Evolutionary conservation across 1,284 basidiomycete genomes (phyloP).

Genomic region (Moniliella sp.): DNA sequence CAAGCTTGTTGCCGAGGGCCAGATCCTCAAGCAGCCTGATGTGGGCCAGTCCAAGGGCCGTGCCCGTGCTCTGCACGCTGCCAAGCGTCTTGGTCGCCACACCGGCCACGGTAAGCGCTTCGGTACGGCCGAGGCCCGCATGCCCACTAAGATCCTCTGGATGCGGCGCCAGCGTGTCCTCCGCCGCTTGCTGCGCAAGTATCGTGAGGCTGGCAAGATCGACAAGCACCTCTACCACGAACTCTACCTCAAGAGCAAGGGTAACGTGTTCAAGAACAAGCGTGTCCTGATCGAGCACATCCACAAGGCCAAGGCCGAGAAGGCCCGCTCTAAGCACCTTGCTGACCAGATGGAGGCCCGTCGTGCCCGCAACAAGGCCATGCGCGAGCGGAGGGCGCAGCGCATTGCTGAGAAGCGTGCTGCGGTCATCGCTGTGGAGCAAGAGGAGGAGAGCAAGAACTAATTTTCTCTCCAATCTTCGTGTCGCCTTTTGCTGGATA

Average conservation of each 20-base stretch:
- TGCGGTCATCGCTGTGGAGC: slow-evolving; percentile 68
- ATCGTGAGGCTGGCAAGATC: slow-evolving; percentile 96
- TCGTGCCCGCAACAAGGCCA: slow-evolving; percentile 64
- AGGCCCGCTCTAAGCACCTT: slow-evolving; percentile 89
- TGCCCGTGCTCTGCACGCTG: slow-evolving; percentile 71
- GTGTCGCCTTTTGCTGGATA: no score
- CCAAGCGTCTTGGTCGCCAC: slow-evolving; percentile 94
- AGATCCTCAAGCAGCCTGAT: slow-evolving; percentile 71
- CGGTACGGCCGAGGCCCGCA: slow-evolving; percentile 91
- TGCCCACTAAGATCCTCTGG: slow-evolving; percentile 96
- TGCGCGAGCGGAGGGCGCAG: slow-evolving; percentile 74
- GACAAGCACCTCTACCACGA: slow-evolving; percentile 98
- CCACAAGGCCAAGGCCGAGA: slow-evolving; percentile 99
- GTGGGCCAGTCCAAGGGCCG: slow-evolving; percentile 87
- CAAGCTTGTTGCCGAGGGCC: slow-evolving; percentile 92
- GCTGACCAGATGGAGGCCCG: slow-evolving; percentile 96
- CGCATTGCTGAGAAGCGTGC: slow-evolving; percentile 84
- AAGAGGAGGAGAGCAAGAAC: slow-evolving; percentile 34
- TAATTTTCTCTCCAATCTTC: no score
- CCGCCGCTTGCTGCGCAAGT: slow-evolving; percentile 81
- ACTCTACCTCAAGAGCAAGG: slow-evolving; percentile 98
- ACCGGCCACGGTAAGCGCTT: slow-evolving; percentile 93
- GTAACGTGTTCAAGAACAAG: slow-evolving; percentile 99
- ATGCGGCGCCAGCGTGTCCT: slow-evolving; percentile 94
- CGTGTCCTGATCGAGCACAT: slow-evolving; percentile 64